A percentile compares a stretch with the other conserved stretches of the same genome.
These are phyloP conservation scores for Komagataella pseudopastoris DNA, from an alignment of 805 yeast species.

Conservation along the genomic window DNA sequence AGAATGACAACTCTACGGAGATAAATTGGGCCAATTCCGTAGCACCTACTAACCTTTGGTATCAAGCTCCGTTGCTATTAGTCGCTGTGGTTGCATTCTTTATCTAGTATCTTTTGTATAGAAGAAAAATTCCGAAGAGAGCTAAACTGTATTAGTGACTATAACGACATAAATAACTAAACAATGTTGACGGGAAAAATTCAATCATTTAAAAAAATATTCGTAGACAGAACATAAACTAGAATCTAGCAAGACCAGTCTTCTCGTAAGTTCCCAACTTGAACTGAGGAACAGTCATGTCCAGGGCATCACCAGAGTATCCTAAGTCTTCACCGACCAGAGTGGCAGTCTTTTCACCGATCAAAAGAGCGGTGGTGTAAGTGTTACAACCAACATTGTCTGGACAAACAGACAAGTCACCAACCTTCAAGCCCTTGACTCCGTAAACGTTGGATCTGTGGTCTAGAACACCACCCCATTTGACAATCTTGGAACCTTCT, in stretches of 20 bases:
- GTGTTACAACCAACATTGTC: conserved; percentile 18
- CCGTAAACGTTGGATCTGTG: conserved; percentile 14
- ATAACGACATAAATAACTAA: not conserved
- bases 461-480: conserved; percentile 15
- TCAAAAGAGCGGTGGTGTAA: conserved; percentile 15
- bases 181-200: not conserved
- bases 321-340: conserved; percentile 16
- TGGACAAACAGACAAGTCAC: conserved; percentile 15
- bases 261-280: conserved; percentile 14
- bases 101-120: not conserved
- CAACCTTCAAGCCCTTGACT: conserved; percentile 15
- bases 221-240: not conserved
- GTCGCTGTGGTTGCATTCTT: not conserved
- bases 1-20: conserved; percentile 7
- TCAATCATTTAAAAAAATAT: not conserved
- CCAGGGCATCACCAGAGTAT: conserved; percentile 14
- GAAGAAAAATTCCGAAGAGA: not conserved
- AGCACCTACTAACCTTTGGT: not conserved
- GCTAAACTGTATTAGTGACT: not conserved
- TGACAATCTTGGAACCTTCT: conserved; percentile 14
- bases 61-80: not conserved
- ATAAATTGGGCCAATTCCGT: not conserved
- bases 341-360: conserved; percentile 16
- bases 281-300: conserved; percentile 16
- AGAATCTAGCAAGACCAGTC: conserved; percentile 15